phyloP scores from a whole-genome alignment of 1,284 basidiomycete genomes.

The Cystobasidium sp. region DNA sequence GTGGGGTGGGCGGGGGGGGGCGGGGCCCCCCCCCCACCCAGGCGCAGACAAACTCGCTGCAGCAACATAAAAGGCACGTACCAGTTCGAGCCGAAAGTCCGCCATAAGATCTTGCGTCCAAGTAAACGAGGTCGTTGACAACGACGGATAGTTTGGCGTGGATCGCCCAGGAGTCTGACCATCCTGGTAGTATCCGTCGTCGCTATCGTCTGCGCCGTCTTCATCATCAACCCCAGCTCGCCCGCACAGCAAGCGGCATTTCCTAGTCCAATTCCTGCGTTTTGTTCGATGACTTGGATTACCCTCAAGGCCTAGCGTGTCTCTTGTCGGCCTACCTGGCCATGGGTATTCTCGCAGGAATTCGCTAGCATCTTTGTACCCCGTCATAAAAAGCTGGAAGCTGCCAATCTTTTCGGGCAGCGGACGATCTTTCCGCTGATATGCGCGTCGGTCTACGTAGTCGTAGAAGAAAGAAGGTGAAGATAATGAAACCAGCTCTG shows the following conservation, averaged over 20 bases:
- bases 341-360: constrained; percentile 83
- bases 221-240: constrained; percentile 63
- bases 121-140: constrained; percentile 37
- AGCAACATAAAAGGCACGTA: constrained; percentile 65
- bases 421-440: constrained; percentile 75
- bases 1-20: no score
- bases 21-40: no score
- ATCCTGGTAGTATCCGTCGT: constrained; percentile 63
- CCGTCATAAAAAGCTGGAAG: constrained; percentile 84
- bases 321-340: constrained; percentile 79
- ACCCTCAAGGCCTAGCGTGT: constrained; percentile 70
- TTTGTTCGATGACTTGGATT: constrained; percentile 67
- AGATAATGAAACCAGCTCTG: constrained; percentile 78
- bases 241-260: constrained; percentile 52
- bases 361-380: constrained; percentile 84
- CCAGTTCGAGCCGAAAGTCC: constrained; percentile 63
- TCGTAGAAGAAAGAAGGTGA: constrained; percentile 87
- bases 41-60: constrained; percentile 73
- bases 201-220: constrained; percentile 70
- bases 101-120: constrained; percentile 58
- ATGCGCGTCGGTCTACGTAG: constrained; percentile 68
- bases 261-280: constrained; percentile 59
- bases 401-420: constrained; percentile 85
- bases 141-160: constrained; percentile 63
- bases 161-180: constrained; percentile 60